Evolutionary conservation across 2,329 filamentous ascomycete species (phyloP).

Genomic region (Thielaviopsis populi): DNA sequence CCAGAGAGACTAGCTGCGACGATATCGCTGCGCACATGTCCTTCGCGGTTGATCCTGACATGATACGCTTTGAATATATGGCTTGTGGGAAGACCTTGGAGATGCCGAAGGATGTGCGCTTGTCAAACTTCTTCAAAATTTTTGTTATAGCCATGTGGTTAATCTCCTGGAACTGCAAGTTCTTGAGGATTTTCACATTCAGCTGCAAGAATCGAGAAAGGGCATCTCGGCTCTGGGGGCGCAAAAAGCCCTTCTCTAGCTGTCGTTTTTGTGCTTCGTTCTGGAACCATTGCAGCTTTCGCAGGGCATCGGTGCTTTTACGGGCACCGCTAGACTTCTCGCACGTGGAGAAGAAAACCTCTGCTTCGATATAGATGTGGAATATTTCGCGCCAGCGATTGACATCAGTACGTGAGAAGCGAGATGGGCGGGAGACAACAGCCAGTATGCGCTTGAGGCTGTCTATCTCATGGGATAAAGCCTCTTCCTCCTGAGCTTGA

Average conservation of each 20-base stretch:
- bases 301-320: conserved; percentile 48
- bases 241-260: conserved; percentile 47
- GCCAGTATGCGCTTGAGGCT: conserved; percentile 50
- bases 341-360: conserved; percentile 67
- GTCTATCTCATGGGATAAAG: conserved; percentile 47
- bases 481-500: conserved; percentile 49
- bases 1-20: conserved; percentile 52
- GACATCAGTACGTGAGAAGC: conserved; percentile 49
- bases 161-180: conserved; percentile 70
- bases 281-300: conserved; percentile 58
- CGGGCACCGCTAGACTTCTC: conserved; percentile 56
- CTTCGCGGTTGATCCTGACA: conserved; percentile 54
- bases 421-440: conserved; percentile 47
- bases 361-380: conserved; percentile 62
- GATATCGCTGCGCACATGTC: conserved; percentile 63
- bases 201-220: conserved; percentile 55
- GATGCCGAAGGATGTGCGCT: conserved; percentile 60
- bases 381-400: conserved; percentile 69
- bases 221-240: conserved; percentile 47
- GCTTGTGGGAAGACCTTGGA: conserved; percentile 45
- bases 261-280: conserved; percentile 46
- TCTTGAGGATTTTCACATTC: conserved; percentile 62
- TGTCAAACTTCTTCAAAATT: conserved; percentile 86
- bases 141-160: conserved; percentile 65
- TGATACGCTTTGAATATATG: conserved; percentile 43